Percentiles rank a stretch among this genome's conserved stretches.
phyloP scores from a whole-genome alignment of 805 yeast genomes.

The Sugiyamaella smithiae region DNA sequence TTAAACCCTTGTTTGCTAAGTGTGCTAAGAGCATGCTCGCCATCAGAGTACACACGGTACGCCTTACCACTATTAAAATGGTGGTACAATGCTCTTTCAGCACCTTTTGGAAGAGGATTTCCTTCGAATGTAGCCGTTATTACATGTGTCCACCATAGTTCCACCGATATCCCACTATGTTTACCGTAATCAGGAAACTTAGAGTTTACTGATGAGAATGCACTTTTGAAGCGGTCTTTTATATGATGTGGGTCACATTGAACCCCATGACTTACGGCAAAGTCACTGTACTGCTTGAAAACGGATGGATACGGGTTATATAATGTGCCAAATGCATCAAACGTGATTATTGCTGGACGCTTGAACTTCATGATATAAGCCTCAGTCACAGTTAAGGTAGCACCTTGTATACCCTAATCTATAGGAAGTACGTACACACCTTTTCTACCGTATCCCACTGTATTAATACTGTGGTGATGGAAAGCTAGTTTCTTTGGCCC shows the following conservation, averaged over 20 bases:
- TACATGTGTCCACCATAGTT: slow-evolving; percentile 22
- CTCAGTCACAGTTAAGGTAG: too few relatives aligned
- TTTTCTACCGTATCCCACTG: too few relatives aligned
- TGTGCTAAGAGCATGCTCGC: slow-evolving; percentile 1
- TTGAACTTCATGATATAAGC: slow-evolving; percentile 5
- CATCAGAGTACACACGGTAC: slow-evolving; percentile 21
- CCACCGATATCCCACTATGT: slow-evolving; percentile 7
- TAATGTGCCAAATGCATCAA: slow-evolving; percentile 26
- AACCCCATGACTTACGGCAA: slow-evolving; percentile 15
- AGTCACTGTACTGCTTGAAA: slow-evolving; percentile 19
- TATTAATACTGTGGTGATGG: too few relatives aligned
- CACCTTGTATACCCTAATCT: too few relatives aligned
- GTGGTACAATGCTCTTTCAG: slow-evolving; percentile 15
- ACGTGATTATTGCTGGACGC: slow-evolving; percentile 20
- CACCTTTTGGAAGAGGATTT: slow-evolving; percentile 2
- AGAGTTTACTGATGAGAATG: slow-evolving; percentile 13
- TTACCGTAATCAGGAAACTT: slow-evolving; percentile 24
- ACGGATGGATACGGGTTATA: slow-evolving; percentile 21
- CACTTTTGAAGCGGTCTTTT: slow-evolving; percentile 15
- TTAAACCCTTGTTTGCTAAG: slow-evolving; percentile 2
- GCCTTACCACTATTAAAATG: slow-evolving; percentile 21
- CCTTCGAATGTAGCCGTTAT: slow-evolving; percentile 12
- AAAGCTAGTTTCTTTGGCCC: too few relatives aligned
- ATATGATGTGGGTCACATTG: slow-evolving; percentile 6
- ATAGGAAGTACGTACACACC: too few relatives aligned